Evolutionary conservation across 805 yeast genomes (phyloP).

Genomic region (Candida sakaeoensis): DNA sequence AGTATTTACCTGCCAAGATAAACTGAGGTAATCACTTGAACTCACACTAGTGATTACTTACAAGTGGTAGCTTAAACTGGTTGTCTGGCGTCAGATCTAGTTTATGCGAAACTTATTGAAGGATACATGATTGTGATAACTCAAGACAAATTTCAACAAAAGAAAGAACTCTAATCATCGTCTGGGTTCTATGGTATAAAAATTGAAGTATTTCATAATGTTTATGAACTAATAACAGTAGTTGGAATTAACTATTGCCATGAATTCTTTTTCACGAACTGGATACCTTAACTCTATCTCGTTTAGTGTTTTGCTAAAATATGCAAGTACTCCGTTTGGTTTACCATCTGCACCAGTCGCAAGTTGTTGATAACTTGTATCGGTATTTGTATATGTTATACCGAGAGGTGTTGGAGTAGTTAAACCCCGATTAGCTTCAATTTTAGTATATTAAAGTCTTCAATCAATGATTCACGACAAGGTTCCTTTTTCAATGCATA

Average conservation of each 20-base stretch:
- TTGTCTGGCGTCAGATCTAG: no score
- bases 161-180: no score
- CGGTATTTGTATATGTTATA: background rate
- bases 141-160: no score
- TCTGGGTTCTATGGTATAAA: no score
- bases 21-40: no score
- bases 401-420: background rate
- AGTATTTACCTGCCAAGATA: no score
- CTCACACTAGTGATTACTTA: no score
- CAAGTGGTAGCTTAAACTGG: no score
- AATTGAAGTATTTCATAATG: no score
- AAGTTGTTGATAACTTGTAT: background rate
- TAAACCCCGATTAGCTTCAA: background rate
- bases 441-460: background rate
- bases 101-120: no score
- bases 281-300: background rate
- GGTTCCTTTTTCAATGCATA: background rate
- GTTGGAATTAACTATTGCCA: background rate
- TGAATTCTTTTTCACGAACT: slow-evolving; percentile 1
- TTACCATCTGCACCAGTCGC: background rate
- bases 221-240: no score
- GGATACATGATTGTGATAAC: no score
- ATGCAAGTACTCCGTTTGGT: slow-evolving; percentile 3
- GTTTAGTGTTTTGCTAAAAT: background rate
- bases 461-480: background rate